phyloP scores from a whole-genome alignment of 345 rosid genomes.

The Rhodomyrtus tomentosa region DNA sequence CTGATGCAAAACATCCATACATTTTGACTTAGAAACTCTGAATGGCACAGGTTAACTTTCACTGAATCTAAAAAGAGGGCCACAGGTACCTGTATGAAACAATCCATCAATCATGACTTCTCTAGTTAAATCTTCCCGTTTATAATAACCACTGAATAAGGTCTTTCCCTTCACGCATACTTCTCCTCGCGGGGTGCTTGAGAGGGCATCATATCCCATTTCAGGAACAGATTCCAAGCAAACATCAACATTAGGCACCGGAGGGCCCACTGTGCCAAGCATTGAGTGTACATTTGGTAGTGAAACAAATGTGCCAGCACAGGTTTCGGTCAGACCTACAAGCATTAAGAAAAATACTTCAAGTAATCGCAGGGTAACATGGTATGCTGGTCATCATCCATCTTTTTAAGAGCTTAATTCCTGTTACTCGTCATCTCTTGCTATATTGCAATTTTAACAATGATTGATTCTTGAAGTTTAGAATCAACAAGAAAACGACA shows the following conservation, averaged over 20 bases:
- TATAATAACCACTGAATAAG: constrained; percentile 80
- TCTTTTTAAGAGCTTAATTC: not conserved
- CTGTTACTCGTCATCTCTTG: not conserved
- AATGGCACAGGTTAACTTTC: not conserved
- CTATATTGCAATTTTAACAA: not conserved
- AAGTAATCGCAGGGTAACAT: not conserved
- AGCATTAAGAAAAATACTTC: not conserved
- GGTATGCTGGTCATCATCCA: not conserved
- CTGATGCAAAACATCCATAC: constrained; percentile 18
- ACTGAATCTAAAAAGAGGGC: not conserved
- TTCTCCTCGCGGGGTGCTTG: constrained; percentile 76
- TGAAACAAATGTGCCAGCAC: constrained; percentile 88
- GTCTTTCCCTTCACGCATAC: constrained; percentile 69
- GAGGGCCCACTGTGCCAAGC: constrained; percentile 97
- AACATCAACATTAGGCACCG: constrained; percentile 89
- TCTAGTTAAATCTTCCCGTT: constrained; percentile 78
- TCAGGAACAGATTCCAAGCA: constrained; percentile 92
- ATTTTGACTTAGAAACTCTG: not conserved
- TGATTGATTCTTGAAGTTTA: not conserved
- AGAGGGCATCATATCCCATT: constrained; percentile 91
- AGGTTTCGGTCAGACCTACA: constrained; percentile 89
- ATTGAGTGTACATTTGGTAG: constrained; percentile 66
- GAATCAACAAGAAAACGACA: not conserved
- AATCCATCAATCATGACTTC: constrained; percentile 87
- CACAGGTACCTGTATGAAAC: constrained; percentile 77